Evolutionary conservation across 306 rosid genomes (phyloP), one percentile per base, ranked within the genome.

Genomic region (Cicer bijugum): DNA sequence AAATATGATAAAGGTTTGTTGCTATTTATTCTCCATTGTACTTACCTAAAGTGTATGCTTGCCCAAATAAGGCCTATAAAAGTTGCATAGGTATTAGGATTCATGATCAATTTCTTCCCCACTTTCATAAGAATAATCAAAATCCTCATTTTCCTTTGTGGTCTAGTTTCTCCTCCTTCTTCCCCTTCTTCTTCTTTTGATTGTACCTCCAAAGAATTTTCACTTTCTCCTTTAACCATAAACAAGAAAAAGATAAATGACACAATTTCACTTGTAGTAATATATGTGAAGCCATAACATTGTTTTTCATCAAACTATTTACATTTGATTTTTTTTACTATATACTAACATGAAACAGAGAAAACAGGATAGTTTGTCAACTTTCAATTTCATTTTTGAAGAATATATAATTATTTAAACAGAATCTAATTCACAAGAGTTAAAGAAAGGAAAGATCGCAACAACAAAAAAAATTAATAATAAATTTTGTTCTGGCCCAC

Each of bases 71-170:
- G 88, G 58, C 96, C 97, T 38, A 87, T 16, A 8, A 87, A 38
- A 70, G 98, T 94, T 78, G 96, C 98, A 84, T 91, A 91, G 11
- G 99, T 94, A 76, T 94, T 94, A 71, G 97, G 99, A 77, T 94
- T 94, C 28, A 45, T 46, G 9, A 87, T 74, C 47, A 94, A 82
- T 79, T 94, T 88, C 77, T 84, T 89, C 73, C 90, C 97, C 46
- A 89, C 99, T 37, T 89, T 89, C 43, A 79, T 81, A 28, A 93
- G 88, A 83, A 91, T 82, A 16, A 83, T 11, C 74, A 81, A 38
- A 50, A 89, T 84, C 79, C 88, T 86, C 64, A 43, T 75, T 46
- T 78, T 88, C 68, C 76, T 86, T 42, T 74, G 75, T 46, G 57
- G 38, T 76, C 82, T 74, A 65, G 69, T 58, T 78, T 83, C 81